Percentiles rank a stretch among this genome's conserved stretches.
These are phyloP conservation scores for Onygenales sp. DNA, from an alignment of 2,329 filamentous ascomycete species.

Conservation along the genomic window DNA sequence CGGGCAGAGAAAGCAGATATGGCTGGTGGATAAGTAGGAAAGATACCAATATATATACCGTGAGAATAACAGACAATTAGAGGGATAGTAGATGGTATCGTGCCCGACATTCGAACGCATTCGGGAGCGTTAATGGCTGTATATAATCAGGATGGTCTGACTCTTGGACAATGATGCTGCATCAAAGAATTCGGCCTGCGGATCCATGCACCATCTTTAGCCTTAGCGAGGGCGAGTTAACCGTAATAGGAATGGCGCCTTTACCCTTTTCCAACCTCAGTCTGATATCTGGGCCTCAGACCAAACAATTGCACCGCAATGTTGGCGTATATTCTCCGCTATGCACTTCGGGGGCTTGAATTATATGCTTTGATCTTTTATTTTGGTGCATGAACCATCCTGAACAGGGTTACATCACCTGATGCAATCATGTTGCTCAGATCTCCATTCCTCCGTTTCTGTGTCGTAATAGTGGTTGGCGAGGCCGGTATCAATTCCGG, in stretches of 20 bases:
- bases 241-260: not conserved
- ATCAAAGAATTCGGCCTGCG: too few relatives aligned
- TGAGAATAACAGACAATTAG: too few relatives aligned
- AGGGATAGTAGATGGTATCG: too few relatives aligned
- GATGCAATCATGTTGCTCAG: not conserved
- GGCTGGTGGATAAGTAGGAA: too few relatives aligned
- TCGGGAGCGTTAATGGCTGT: too few relatives aligned
- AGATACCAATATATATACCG: too few relatives aligned
- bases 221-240: not conserved
- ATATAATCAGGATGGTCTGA: too few relatives aligned
- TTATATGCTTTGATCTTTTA: not conserved
- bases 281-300: not conserved
- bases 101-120: too few relatives aligned
- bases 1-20: too few relatives aligned
- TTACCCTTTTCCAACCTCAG: not conserved
- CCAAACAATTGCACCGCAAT: not conserved
- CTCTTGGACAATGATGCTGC: not conserved
- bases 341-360: not conserved
- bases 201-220: not conserved
- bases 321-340: not conserved
- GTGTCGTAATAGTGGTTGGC: slow-evolving; percentile 28
- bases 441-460: slow-evolving; percentile 12
- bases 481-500: slow-evolving; percentile 40
- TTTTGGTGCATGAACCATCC: not conserved
- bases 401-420: slow-evolving; percentile 1